These are phyloP conservation scores for Psilocybe azurescens DNA, from an alignment of 768 basidiomycete genomes.

Conservation along the genomic window DNA sequence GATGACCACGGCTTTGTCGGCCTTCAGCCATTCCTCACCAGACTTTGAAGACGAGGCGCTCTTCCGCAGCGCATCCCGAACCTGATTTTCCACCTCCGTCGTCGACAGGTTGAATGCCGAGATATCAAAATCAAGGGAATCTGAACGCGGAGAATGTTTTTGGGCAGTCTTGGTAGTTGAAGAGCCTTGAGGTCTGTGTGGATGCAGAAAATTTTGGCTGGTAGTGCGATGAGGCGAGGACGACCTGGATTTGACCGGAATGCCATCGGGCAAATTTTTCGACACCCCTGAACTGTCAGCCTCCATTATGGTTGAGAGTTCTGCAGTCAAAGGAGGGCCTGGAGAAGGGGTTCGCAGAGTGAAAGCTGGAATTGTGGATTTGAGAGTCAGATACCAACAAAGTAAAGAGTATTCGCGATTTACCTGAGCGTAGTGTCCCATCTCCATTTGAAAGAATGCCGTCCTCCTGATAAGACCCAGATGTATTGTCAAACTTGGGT, in stretches of 20 bases:
- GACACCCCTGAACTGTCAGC: constrained; percentile 73
- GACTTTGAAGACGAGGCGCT: constrained; percentile 24
- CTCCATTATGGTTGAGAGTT: constrained; percentile 80
- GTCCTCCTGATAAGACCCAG: not conserved
- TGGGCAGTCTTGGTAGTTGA: not conserved
- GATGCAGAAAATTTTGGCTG: constrained; percentile 15
- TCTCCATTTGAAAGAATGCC: constrained; percentile 8
- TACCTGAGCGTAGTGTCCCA: constrained; percentile 25
- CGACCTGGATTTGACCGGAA: constrained; percentile 9
- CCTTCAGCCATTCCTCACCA: constrained; percentile 48
- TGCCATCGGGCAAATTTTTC: constrained; percentile 43
- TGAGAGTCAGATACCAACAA: not conserved
- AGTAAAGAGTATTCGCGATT: constrained; percentile 6
- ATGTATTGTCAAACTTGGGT: constrained; percentile 2
- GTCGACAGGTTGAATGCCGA: constrained; percentile 46
- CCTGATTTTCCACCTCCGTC: constrained; percentile 41
- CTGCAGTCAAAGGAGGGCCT: constrained; percentile 50
- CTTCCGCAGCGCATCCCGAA: constrained; percentile 54
- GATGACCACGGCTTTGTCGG: constrained; percentile 51
- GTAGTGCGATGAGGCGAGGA: not conserved
- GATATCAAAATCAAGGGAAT: constrained; percentile 24
- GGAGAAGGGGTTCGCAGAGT: constrained; percentile 47
- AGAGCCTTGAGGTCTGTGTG: not conserved
- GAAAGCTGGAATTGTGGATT: constrained; percentile 20
- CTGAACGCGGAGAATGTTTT: not conserved